Conservation (phyloP, 257 asterid genomes). For the Solanum megistacrolobum region DNA sequence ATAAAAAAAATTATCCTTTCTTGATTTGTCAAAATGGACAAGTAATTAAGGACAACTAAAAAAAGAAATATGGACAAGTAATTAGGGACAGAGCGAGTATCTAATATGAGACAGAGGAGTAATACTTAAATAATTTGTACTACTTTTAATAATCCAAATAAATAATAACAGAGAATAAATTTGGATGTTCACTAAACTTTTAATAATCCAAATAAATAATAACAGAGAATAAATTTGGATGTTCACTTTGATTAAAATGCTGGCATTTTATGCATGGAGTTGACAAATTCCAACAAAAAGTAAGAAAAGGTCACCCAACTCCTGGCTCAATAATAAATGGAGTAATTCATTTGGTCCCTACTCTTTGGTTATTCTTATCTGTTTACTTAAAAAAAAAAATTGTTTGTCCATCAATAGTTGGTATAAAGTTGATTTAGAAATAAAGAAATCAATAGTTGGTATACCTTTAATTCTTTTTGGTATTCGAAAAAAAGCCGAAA, state of each 20-base stretch:
- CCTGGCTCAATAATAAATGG: neutral
- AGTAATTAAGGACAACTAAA: no score
- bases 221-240: neutral
- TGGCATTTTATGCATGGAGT: neutral
- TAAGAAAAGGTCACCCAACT: neutral
- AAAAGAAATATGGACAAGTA: no score
- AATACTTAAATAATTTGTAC: neutral
- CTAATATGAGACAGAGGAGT: no score
- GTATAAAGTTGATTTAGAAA: neutral
- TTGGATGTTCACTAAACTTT: no score
- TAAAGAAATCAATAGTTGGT: neutral
- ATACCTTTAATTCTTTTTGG: neutral
- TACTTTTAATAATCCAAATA: neutral
- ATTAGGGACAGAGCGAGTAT: no score
- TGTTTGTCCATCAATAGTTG: neutral
- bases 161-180: neutral
- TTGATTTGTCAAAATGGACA: no score
- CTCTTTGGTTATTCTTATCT: neutral
- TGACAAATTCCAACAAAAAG: neutral
- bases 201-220: neutral
- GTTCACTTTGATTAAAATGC: neutral
- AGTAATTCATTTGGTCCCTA: neutral
- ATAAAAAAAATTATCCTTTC: no score
- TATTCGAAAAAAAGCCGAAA: no score
- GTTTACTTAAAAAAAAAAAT: neutral